Conservation (phyloP, 1,139 yeast species). For the Taphrina flavorubra region DNA sequence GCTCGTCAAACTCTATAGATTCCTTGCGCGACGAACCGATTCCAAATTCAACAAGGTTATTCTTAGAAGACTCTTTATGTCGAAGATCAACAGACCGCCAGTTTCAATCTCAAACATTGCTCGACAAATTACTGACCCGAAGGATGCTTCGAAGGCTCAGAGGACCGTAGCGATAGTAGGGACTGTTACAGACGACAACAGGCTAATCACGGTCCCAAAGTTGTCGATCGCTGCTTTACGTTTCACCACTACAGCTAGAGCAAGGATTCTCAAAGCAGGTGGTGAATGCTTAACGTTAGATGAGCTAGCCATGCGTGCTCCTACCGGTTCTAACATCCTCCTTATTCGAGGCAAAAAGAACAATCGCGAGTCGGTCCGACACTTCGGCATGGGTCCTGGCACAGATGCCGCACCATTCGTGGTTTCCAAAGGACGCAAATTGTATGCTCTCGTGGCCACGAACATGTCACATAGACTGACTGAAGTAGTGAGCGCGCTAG, state of each 20-base stretch:
- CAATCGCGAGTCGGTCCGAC: slow-evolving; percentile 99
- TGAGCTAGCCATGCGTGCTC: slow-evolving; percentile 98
- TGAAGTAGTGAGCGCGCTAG: slow-evolving; percentile 83
- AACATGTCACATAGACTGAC: slow-evolving; percentile 1
- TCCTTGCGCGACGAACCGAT: slow-evolving; percentile 88
- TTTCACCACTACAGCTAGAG: slow-evolving; percentile 99
- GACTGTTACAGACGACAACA: slow-evolving; percentile 97
- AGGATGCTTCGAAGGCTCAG: slow-evolving; percentile 79
- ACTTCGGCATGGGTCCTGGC: slow-evolving; percentile 99
- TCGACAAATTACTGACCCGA: slow-evolving; percentile 65
- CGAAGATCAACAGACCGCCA: slow-evolving; percentile 99
- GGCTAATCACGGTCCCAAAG: slow-evolving; percentile 93
- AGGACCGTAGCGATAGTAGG: slow-evolving; percentile 98
- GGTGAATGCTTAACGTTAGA: slow-evolving; percentile 99
- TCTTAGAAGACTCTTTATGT: slow-evolving; percentile 91
- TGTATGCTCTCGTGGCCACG: slow-evolving; percentile 49
- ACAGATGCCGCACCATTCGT: slow-evolving; percentile 99
- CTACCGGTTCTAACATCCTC: slow-evolving; percentile 98
- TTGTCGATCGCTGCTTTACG: slow-evolving; percentile 98
- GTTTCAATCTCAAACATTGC: slow-evolving; percentile 92
- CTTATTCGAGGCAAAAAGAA: slow-evolving; percentile 98
- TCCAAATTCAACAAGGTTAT: slow-evolving; percentile 95
- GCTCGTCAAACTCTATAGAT: slow-evolving; percentile 96
- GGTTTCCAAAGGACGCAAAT: slow-evolving; percentile 96
- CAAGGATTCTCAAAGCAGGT: slow-evolving; percentile 96